Percentiles rank a stretch among this genome's conserved stretches.
Evolutionary conservation across 139 green algal genomes (phyloP).

Genomic region (Zygnema circumcarinatum): DNA sequence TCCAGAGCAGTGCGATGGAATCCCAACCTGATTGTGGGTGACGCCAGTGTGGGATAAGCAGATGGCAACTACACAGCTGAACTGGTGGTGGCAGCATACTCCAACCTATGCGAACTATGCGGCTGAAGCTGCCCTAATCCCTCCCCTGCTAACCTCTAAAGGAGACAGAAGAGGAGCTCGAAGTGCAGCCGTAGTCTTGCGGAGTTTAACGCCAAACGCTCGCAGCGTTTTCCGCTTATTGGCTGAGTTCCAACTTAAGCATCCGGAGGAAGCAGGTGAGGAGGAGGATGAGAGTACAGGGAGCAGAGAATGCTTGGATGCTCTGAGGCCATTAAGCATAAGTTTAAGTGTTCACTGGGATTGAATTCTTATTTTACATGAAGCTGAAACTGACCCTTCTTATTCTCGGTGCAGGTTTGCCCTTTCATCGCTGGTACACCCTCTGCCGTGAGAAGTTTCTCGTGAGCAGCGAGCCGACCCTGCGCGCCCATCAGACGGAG

Average conservation of each 20-base stretch:
- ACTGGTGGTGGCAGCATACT: slow-evolving; percentile 72
- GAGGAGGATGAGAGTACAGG: neutral
- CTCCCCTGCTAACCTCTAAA: slow-evolving; percentile 62
- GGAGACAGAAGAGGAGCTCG: neutral
- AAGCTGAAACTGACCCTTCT: too few species aligned
- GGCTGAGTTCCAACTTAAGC: slow-evolving; percentile 71
- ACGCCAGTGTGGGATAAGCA: slow-evolving; percentile 53
- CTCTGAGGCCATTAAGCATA: too few species aligned
- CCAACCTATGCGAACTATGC: slow-evolving; percentile 79
- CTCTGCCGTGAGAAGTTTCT: slow-evolving; percentile 87
- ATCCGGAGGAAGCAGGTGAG: slow-evolving; percentile 25
- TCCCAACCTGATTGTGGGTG: neutral
- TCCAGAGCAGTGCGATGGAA: neutral
- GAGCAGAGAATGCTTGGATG: too few species aligned
- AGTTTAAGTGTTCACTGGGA: too few species aligned
- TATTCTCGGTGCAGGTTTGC: slow-evolving; percentile 41
- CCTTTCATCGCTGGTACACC: slow-evolving; percentile 66
- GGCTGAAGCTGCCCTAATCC: slow-evolving; percentile 58
- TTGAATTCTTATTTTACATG: too few species aligned
- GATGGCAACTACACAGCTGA: slow-evolving; percentile 23
- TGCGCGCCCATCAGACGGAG: slow-evolving; percentile 83
- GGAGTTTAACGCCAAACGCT: slow-evolving; percentile 71
- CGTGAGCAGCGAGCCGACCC: slow-evolving; percentile 74
- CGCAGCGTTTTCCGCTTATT: slow-evolving; percentile 78
- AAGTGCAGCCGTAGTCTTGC: slow-evolving; percentile 72